phyloP scores from a whole-genome alignment of 768 basidiomycete species.

The Kwoniella dejecticola region DNA sequence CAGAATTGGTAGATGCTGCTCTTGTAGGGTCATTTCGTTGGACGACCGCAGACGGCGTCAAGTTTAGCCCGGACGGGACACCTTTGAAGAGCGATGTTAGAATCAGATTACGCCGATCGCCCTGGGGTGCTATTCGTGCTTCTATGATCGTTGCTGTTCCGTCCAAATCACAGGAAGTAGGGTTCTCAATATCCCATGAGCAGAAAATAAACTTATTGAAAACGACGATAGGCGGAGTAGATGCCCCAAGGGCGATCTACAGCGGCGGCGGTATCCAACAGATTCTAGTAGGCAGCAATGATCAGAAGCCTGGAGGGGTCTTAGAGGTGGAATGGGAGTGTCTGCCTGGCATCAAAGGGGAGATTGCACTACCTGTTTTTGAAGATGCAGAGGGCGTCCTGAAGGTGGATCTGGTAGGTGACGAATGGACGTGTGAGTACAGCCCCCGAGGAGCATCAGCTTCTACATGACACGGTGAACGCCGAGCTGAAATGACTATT shows the following conservation, averaged over 20 bases:
- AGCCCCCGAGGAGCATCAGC: neutral
- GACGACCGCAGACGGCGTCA: too few relatives aligned
- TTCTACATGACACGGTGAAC: too few relatives aligned
- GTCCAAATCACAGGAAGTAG: conserved; percentile 8
- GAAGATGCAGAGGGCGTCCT: conserved; percentile 15
- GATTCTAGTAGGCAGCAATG: neutral
- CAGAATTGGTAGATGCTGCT: conserved; percentile 3
- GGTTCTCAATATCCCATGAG: neutral
- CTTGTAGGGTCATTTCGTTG: too few relatives aligned
- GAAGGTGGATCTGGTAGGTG: conserved; percentile 24
- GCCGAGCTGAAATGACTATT: neutral
- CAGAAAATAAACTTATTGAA: conserved; percentile 6
- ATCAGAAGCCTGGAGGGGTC: conserved; percentile 3
- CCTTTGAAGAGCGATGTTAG: conserved; percentile 24
- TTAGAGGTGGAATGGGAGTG: conserved; percentile 24
- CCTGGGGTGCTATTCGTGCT: conserved; percentile 9
- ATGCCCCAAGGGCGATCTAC: conserved; percentile 2
- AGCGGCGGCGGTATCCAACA: neutral
- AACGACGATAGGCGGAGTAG: conserved; percentile 13
- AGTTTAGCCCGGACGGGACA: conserved; percentile 23
- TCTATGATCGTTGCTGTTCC: conserved; percentile 22
- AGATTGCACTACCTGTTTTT: conserved; percentile 19
- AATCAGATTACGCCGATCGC: conserved; percentile 11
- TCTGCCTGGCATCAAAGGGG: neutral
- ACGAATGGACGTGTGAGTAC: conserved; percentile 30